Conservation (phyloP, 495 filamentous ascomycete genomes). For the Aeminium ludgeri region DNA sequence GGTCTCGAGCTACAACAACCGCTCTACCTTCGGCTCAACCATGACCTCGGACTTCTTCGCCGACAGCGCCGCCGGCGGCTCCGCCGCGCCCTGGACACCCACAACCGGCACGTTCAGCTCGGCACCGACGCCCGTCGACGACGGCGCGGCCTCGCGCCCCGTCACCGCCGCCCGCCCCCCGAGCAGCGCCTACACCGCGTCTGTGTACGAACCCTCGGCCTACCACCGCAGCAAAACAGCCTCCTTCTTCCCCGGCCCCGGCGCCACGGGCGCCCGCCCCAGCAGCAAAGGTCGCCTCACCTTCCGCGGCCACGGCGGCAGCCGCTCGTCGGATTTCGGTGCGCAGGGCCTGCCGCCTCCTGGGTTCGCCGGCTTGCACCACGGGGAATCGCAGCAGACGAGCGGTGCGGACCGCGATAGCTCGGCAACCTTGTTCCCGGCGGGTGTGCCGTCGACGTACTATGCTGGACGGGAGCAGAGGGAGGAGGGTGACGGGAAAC, state of each 20-base stretch:
- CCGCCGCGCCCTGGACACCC: conserved; percentile 18
- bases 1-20: conserved; percentile 28
- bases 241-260: conserved; percentile 18
- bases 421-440: conserved; percentile 24
- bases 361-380: neutral
- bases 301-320: neutral
- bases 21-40: conserved; percentile 42
- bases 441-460: conserved; percentile 12
- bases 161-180: conserved; percentile 32
- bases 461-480: conserved; percentile 14
- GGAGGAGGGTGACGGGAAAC: neutral
- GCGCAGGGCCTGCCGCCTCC: neutral
- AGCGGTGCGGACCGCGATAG: conserved; percentile 20
- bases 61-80: conserved; percentile 20
- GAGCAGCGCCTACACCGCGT: conserved; percentile 45
- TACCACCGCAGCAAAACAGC: conserved; percentile 7
- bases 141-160: conserved; percentile 29
- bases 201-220: neutral
- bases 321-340: neutral
- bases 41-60: conserved; percentile 36
- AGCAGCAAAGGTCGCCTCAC: neutral
- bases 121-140: conserved; percentile 6
- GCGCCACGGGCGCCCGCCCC: conserved; percentile 15
- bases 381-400: neutral
- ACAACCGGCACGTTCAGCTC: neutral